phyloP scores from a whole-genome alignment of 805 yeast species.

The Starmerella bacillaris region DNA sequence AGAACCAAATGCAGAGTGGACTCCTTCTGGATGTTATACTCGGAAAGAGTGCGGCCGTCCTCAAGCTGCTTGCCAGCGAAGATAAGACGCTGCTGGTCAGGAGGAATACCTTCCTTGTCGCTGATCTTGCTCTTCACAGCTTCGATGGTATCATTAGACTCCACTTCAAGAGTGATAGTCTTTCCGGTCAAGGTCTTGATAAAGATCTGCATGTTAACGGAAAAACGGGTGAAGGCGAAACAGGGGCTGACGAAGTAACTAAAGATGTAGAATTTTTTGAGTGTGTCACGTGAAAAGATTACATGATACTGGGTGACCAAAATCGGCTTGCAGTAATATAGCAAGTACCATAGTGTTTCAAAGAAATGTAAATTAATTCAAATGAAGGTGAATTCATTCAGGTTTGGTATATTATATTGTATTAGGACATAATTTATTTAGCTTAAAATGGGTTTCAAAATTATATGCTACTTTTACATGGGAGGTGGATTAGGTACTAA shows the following conservation, averaged over 20 bases:
- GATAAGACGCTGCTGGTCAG: constrained; percentile 98
- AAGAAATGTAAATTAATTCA: no score
- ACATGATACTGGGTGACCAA: no score
- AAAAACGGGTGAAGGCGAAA: neutral
- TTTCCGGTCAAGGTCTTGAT: constrained; percentile 99
- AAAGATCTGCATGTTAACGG: constrained; percentile 44
- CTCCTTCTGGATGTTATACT: constrained; percentile 99
- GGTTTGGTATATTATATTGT: no score
- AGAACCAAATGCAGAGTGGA: constrained; percentile 90
- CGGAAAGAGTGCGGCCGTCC: constrained; percentile 97
- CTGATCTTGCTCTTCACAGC: constrained; percentile 96
- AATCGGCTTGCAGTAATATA: no score
- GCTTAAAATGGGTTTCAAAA: no score
- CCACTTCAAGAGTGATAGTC: constrained; percentile 96
- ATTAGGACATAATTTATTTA: no score
- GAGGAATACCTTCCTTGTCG: constrained; percentile 99
- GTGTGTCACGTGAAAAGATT: constrained; percentile 3
- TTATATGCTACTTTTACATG: no score
- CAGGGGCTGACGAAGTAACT: neutral
- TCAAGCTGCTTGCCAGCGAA: constrained; percentile 99
- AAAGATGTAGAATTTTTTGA: neutral
- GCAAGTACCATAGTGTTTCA: no score
- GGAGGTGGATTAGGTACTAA: no score
- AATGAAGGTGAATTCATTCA: no score
- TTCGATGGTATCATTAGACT: constrained; percentile 97